Evolutionary conservation across 805 yeast species (phyloP), one percentile per base, ranked within the genome.

Genomic region (Spathaspora gorwiae): DNA sequence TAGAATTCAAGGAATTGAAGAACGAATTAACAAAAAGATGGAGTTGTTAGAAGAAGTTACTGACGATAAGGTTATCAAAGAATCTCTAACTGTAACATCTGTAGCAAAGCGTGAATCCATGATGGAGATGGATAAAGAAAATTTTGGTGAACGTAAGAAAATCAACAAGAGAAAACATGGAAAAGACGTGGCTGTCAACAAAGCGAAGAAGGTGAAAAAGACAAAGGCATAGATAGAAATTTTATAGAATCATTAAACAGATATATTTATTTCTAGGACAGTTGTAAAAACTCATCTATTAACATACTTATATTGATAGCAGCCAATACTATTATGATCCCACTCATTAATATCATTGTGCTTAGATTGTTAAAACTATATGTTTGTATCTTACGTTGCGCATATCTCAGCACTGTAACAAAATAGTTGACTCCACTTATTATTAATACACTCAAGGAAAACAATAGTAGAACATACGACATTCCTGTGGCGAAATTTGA

Each of bases 51-150:
- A 78, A 32, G 74, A 73, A 27, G 80, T 89, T 19, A 78, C 80
- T 11, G 98, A 94, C 62, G 84, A 85, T 47, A 77, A 76, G 49
- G 84, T 92, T 26, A 86, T 90, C 38, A 81, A 84, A 51, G 77
- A 80, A 39, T 81, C 90, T 1, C 71, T 94, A 50, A 81, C 78
- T 44, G 73, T 75, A 39, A 84, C 86, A 1, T 82, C 90, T 31
- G 79, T 76, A 32, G 97, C 98, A 14, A 89, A 88, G 67, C 78
- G 97, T 54, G 96, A 90, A 62, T 87, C 97, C 2, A 61, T 85
- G 44, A 80, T 92, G 87, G 97, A 87, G 34, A 90, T 94, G 97
- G 97, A 92, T 50, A 80, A 79, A 50, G 97, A 88, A 49, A 78
- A 81, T 15, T 92, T 90, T 62, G 97, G 97, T 10, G 95, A 87